These are phyloP conservation scores for Canavalia gladiata DNA, from an alignment of 306 rosid genomes.

Conservation along the genomic window DNA sequence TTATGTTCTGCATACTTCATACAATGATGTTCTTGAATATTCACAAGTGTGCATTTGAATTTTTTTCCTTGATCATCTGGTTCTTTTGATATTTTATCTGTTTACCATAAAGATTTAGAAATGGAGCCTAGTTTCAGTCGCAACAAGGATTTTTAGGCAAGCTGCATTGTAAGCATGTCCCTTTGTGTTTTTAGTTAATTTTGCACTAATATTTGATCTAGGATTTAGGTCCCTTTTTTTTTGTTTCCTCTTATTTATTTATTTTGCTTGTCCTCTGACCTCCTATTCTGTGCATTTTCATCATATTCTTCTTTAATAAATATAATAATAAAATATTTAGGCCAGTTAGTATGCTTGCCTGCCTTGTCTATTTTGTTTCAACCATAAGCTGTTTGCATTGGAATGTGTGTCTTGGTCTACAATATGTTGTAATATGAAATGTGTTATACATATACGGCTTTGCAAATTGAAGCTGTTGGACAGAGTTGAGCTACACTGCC, in stretches of 20 bases:
- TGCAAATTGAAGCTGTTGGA: constrained; percentile 4
- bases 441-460: background rate
- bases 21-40: constrained; percentile 18
- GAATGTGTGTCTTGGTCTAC: constrained; percentile 11
- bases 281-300: background rate
- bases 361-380: background rate
- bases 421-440: background rate
- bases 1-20: constrained; percentile 2
- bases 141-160: background rate
- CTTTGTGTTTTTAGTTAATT: background rate
- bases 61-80: constrained; percentile 1
- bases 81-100: background rate
- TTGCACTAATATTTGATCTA: background rate
- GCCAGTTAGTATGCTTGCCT: background rate
- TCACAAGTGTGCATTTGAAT: background rate
- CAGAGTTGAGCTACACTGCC: background rate
- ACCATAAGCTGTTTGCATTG: background rate
- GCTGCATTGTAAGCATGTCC: background rate
- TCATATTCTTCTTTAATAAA: background rate
- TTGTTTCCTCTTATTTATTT: no score
- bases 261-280: background rate
- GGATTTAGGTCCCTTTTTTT: background rate
- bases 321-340: background rate
- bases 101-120: background rate
- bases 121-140: background rate